phyloP scores from a whole-genome alignment of 1,139 yeast genomes.

The Yamadazyma songkhlaensis region DNA sequence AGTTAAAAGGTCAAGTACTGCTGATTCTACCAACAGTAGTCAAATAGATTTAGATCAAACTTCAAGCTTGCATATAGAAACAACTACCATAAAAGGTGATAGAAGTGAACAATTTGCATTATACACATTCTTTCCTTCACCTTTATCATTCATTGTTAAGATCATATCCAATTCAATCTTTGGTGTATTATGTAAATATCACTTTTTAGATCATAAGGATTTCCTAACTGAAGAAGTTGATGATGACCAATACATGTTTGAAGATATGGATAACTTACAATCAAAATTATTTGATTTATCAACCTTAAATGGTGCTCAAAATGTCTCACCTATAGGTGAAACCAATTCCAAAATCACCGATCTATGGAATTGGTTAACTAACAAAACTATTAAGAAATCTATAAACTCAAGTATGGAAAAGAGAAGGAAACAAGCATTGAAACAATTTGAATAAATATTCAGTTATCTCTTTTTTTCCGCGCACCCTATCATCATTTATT shows the following conservation, averaged over 20 bases:
- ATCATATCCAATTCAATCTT: slow-evolving; percentile 18
- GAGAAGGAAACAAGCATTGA: slow-evolving; percentile 41
- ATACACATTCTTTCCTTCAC: slow-evolving; percentile 44
- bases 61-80: slow-evolving; percentile 24
- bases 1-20: slow-evolving; percentile 9
- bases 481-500: background rate
- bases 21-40: slow-evolving; percentile 4
- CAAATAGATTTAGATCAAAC: slow-evolving; percentile 2
- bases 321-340: slow-evolving; percentile 28
- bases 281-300: slow-evolving; percentile 40
- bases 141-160: slow-evolving; percentile 30
- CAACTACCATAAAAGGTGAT: slow-evolving; percentile 30
- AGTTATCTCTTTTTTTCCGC: too few relatives aligned
- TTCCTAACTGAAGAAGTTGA: slow-evolving; percentile 25
- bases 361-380: slow-evolving; percentile 27
- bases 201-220: slow-evolving; percentile 26
- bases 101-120: slow-evolving; percentile 42
- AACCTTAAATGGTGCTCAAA: slow-evolving; percentile 38
- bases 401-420: slow-evolving; percentile 34
- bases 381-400: slow-evolving; percentile 15
- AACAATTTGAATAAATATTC: slow-evolving; percentile 31
- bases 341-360: slow-evolving; percentile 19
- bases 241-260: slow-evolving; percentile 20
- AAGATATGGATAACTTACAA: slow-evolving; percentile 30
- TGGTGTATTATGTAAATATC: slow-evolving; percentile 18